Conservation (phyloP, 2,329 filamentous ascomycete genomes). For the Penicillium janthinellum region DNA sequence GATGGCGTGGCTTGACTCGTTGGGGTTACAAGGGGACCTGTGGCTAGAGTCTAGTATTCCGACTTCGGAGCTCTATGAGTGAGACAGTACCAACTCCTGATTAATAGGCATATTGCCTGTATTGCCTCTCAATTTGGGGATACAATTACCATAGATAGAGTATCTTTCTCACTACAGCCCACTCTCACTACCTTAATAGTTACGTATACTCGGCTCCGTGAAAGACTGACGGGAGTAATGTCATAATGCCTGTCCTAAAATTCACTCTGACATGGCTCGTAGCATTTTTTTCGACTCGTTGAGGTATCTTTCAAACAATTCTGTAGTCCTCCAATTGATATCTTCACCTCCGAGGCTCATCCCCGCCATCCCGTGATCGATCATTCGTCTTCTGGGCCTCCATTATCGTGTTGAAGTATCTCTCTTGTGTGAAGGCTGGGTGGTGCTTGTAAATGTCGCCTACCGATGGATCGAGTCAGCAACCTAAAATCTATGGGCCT, state of each 20-base stretch:
- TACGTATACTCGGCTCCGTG: not conserved
- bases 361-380: not conserved
- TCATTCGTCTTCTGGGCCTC: not conserved
- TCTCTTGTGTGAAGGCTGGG: not conserved
- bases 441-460: not conserved
- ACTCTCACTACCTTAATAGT: not conserved
- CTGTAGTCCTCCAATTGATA: not conserved
- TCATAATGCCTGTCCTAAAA: not conserved
- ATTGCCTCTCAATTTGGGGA: not conserved
- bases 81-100: not conserved
- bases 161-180: not conserved
- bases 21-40: conserved; percentile 11
- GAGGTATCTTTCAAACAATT: not conserved
- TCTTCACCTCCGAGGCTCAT: not conserved
- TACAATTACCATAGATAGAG: not conserved
- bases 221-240: not conserved
- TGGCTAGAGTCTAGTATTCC: conserved; percentile 10
- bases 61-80: not conserved
- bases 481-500: not conserved
- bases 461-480: not conserved
- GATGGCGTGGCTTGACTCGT: conserved; percentile 6
- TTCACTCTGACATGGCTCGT: not conserved
- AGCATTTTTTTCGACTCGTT: not conserved
- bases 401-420: not conserved
- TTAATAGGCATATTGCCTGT: not conserved